These are phyloP conservation scores for Yamadazyma songkhlaensis DNA, from an alignment of 1,139 yeast species.

Conservation along the genomic window DNA sequence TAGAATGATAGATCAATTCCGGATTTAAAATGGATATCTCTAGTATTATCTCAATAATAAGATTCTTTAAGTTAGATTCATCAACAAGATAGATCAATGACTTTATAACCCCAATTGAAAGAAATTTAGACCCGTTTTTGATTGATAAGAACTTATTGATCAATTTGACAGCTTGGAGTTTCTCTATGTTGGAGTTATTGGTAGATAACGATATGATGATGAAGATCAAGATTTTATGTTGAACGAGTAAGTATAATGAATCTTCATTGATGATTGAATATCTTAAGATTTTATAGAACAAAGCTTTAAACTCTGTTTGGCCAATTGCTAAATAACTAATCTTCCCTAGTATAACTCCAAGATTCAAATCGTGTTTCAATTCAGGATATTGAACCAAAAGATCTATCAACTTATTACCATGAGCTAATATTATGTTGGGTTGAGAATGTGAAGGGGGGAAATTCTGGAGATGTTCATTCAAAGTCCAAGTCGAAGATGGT, in stretches of 20 bases:
- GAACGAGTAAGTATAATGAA: constrained; percentile 46
- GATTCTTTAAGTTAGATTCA: constrained; percentile 5
- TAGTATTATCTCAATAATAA: constrained; percentile 55
- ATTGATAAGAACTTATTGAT: constrained; percentile 60
- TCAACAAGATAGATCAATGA: constrained; percentile 55
- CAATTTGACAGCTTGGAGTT: constrained; percentile 76
- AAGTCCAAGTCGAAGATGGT: constrained; percentile 15
- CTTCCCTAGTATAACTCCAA: constrained; percentile 58
- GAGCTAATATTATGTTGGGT: constrained; percentile 36
- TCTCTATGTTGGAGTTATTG: constrained; percentile 53
- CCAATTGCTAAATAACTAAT: constrained; percentile 62
- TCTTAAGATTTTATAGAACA: constrained; percentile 74
- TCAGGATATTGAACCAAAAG: constrained; percentile 59
- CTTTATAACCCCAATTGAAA: constrained; percentile 67
- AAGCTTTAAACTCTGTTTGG: constrained; percentile 64
- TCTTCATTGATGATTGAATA: constrained; percentile 56
- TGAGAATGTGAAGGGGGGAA: constrained; percentile 10
- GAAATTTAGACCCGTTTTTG: constrained; percentile 52
- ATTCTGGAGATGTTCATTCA: constrained; percentile 14
- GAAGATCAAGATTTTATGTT: constrained; percentile 57
- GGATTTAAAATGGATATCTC: constrained; percentile 69
- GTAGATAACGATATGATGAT: constrained; percentile 65
- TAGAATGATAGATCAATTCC: constrained; percentile 55
- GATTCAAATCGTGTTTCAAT: constrained; percentile 61
- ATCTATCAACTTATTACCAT: constrained; percentile 61